Evolutionary conservation across 495 filamentous ascomycete species (phyloP).

Genomic region (Beverwykella pulmonaria): DNA sequence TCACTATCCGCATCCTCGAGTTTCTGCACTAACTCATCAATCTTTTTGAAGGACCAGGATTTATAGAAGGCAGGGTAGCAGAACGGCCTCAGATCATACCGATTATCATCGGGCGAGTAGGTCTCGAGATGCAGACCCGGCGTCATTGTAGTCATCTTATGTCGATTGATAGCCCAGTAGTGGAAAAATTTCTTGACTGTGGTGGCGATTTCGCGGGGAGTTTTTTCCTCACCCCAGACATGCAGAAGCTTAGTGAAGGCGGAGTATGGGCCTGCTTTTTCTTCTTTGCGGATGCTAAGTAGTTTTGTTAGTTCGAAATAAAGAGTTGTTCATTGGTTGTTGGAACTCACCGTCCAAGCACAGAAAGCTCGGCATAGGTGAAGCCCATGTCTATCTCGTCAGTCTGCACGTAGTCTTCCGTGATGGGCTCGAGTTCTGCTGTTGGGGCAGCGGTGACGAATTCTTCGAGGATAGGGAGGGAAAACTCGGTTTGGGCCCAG

Average conservation of each 20-base stretch:
- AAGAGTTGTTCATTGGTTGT: too few species aligned
- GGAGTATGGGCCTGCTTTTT: constrained; percentile 72
- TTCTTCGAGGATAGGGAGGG: constrained; percentile 69
- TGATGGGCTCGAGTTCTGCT: constrained; percentile 76
- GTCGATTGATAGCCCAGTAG: constrained; percentile 57
- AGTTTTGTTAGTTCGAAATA: too few species aligned
- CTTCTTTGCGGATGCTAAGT: constrained; percentile 62
- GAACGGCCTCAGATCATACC: constrained; percentile 57
- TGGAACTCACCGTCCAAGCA: constrained; percentile 54
- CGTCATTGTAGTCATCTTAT: constrained; percentile 51
- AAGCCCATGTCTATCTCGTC: constrained; percentile 81
- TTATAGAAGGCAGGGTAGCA: constrained; percentile 44
- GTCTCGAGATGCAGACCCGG: constrained; percentile 43
- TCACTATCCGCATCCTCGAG: constrained; percentile 37
- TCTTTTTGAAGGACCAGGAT: constrained; percentile 42
- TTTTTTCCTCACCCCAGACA: constrained; percentile 62
- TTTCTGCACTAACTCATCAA: constrained; percentile 40
- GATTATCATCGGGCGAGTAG: constrained; percentile 65
- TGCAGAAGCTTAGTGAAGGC: constrained; percentile 72
- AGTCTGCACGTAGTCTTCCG: constrained; percentile 63
- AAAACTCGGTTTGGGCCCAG: constrained; percentile 64
- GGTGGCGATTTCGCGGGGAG: constrained; percentile 52
- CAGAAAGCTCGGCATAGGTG: constrained; percentile 55
- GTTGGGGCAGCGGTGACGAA: constrained; percentile 53
- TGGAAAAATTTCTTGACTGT: constrained; percentile 74